Conservation (phyloP, 2,329 filamentous ascomycete species). For the Fusarium pseudocircinatum region DNA sequence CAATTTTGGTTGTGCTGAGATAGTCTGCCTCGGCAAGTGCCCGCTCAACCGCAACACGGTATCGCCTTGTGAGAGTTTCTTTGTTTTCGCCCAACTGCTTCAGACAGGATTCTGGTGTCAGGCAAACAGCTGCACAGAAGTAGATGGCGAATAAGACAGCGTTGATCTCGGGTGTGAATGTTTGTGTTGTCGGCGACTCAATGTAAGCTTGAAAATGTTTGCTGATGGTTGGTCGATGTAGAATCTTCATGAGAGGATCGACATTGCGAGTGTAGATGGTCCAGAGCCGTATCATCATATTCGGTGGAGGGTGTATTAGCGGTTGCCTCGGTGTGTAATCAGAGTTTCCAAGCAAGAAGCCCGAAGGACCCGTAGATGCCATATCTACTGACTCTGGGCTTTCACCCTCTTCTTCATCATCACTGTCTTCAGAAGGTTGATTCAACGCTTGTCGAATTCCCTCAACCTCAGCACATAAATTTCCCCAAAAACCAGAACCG, state of each 20-base stretch:
- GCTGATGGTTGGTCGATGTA: slow-evolving; percentile 54
- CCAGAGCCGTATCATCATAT: slow-evolving; percentile 51
- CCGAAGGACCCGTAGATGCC: slow-evolving; percentile 40
- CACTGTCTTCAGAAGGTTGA: slow-evolving; percentile 53
- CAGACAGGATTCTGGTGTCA: slow-evolving; percentile 46
- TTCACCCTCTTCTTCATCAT: slow-evolving; percentile 48
- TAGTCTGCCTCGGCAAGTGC: slow-evolving; percentile 56
- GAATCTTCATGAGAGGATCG: slow-evolving; percentile 56
- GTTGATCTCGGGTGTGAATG: slow-evolving; percentile 41
- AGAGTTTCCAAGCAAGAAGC: slow-evolving; percentile 42
- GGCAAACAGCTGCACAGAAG: slow-evolving; percentile 51
- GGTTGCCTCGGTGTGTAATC: slow-evolving; percentile 33
- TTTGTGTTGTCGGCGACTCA: slow-evolving; percentile 27
- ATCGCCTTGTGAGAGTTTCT: slow-evolving; percentile 45
- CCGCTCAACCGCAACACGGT: slow-evolving; percentile 49
- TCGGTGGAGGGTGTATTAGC: slow-evolving; percentile 49
- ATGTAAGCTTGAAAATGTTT: slow-evolving; percentile 43
- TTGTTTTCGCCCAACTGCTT: slow-evolving; percentile 49
- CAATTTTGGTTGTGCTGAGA: slow-evolving; percentile 52
- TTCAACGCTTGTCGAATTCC: slow-evolving; percentile 56
- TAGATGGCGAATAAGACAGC: slow-evolving; percentile 57
- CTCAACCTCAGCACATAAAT: slow-evolving; percentile 56
- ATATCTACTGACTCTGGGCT: slow-evolving; percentile 45
- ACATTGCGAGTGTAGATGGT: slow-evolving; percentile 52
- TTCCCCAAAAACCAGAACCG: slow-evolving; percentile 56